A percentile compares a stretch with the other conserved stretches of the same genome.
Conservation (phyloP, 176 grass and related monocot genomes). For the Triticum urartu region DNA sequence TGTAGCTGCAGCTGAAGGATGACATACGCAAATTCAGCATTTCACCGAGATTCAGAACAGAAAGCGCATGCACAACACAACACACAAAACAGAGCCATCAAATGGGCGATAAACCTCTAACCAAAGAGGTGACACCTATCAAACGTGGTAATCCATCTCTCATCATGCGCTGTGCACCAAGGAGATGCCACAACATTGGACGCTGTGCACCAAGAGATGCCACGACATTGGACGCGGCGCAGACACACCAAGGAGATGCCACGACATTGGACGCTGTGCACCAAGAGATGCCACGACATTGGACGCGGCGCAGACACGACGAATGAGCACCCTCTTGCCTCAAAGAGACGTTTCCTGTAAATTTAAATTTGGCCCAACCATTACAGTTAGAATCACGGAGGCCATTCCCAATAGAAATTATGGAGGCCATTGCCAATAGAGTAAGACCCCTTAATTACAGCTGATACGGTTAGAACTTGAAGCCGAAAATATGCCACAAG, state of each 20-base stretch:
- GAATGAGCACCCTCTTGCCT: conserved; percentile 6
- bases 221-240: too few species aligned
- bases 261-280: not conserved
- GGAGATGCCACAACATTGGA: not conserved
- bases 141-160: conserved; percentile 15
- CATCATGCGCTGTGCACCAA: not conserved
- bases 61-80: not conserved
- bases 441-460: conserved; percentile 39
- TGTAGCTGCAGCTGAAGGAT: not conserved
- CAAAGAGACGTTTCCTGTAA: not conserved
- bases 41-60: conserved; percentile 12
- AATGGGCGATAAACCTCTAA: not conserved
- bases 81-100: conserved; percentile 17
- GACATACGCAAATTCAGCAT: not conserved
- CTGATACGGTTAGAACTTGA: conserved; percentile 40
- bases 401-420: conserved; percentile 20
- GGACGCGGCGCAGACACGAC: not conserved
- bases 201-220: too few species aligned
- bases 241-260: not conserved
- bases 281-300: not conserved
- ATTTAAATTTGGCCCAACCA: not conserved
- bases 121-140: not conserved
- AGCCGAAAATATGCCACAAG: conserved; percentile 22
- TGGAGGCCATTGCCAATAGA: conserved; percentile 40
- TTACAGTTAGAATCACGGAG: conserved; percentile 45